phyloP scores from a whole-genome alignment of 1,284 basidiomycete species.

The Tranzscheliella williamsii region DNA sequence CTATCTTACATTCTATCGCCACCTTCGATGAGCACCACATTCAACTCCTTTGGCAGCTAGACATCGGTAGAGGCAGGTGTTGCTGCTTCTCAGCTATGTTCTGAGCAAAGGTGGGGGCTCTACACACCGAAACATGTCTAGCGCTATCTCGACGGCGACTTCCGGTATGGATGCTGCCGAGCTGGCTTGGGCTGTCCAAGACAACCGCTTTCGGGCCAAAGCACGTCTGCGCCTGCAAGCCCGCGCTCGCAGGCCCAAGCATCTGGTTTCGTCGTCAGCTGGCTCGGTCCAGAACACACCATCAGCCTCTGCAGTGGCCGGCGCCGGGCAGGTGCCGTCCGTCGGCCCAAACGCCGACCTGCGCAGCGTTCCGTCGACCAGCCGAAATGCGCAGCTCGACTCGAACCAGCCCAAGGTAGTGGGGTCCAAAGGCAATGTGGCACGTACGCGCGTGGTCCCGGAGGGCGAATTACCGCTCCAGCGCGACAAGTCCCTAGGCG shows the following conservation, averaged over 20 bases:
- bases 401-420: conserved; percentile 17
- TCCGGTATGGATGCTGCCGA: conserved; percentile 22
- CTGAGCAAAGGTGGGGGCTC: too few species aligned
- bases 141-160: too few species aligned
- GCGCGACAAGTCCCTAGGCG: conserved; percentile 52
- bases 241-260: conserved; percentile 11
- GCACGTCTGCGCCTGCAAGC: conserved; percentile 26
- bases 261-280: conserved; percentile 8
- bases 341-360: conserved; percentile 42
- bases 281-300: conserved; percentile 3
- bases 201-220: conserved; percentile 25
- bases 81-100: too few species aligned
- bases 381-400: conserved; percentile 39
- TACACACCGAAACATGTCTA: too few species aligned
- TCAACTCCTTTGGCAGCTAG: too few species aligned
- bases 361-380: conserved; percentile 23
- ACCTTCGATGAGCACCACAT: too few species aligned
- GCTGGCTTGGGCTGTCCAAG: conserved; percentile 30
- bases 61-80: too few species aligned
- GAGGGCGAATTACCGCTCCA: conserved; percentile 42
- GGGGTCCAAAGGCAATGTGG: conserved; percentile 26
- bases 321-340: conserved; percentile 5
- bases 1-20: too few species aligned
- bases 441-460: conserved; percentile 12
- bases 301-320: conserved; percentile 2